Conservation (phyloP, 495 filamentous ascomycete species). For the Penicillium bialowiezense region DNA sequence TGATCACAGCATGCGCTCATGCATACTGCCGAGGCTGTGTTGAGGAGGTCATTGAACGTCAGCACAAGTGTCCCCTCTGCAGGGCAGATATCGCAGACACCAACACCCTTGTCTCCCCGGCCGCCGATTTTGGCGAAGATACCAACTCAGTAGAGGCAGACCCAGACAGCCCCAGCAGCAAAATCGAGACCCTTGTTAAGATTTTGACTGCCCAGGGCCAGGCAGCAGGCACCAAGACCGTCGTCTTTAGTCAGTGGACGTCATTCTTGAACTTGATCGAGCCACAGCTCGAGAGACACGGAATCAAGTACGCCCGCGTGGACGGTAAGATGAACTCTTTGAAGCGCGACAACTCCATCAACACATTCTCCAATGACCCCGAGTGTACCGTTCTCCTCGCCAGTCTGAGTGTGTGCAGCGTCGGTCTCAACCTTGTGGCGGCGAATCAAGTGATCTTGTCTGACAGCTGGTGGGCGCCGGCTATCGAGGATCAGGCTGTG, state of each 20-base stretch:
- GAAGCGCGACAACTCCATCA: constrained; percentile 67
- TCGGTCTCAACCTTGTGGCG: constrained; percentile 85
- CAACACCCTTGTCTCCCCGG: constrained; percentile 63
- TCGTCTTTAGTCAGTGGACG: constrained; percentile 95
- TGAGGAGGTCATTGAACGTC: constrained; percentile 70
- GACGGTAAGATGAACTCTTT: constrained; percentile 75
- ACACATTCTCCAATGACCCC: constrained; percentile 63
- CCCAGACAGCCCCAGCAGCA: constrained; percentile 67
- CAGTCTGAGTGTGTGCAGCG: constrained; percentile 75
- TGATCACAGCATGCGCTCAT: constrained; percentile 89
- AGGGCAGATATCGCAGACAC: constrained; percentile 63
- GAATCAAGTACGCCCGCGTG: constrained; percentile 68
- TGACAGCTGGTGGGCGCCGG: constrained; percentile 92
- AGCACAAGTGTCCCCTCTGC: constrained; percentile 87
- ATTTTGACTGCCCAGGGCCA: constrained; percentile 72
- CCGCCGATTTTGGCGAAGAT: constrained; percentile 51
- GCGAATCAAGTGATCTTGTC: constrained; percentile 84
- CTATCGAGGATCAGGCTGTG: constrained; percentile 90
- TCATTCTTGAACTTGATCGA: constrained; percentile 80
- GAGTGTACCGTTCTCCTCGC: constrained; percentile 77
- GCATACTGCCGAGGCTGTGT: constrained; percentile 76
- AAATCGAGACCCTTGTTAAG: constrained; percentile 77
- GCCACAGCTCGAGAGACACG: constrained; percentile 58
- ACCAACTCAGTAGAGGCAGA: constrained; percentile 50
- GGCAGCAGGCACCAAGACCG: constrained; percentile 70